Evolutionary conservation across 208 protist species (phyloP), one percentile per base, ranked within the genome.

Genomic region (Chromosphaera perkinsii): DNA sequence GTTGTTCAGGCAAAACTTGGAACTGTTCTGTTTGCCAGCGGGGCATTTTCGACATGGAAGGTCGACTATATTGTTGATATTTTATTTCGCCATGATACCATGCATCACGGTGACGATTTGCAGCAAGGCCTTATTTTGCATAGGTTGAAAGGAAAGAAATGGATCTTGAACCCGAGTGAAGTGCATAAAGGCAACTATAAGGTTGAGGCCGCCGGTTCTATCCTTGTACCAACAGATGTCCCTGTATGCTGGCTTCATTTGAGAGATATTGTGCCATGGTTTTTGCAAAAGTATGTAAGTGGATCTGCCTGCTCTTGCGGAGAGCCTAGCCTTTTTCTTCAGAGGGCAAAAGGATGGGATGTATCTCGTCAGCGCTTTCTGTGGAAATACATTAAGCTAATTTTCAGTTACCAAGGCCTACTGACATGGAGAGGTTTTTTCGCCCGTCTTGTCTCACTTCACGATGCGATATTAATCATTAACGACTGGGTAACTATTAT

Each of bases 181-280:
- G 33, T 20, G 27, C 61, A 67, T 24, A 27, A 20, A 20, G 45
- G 1, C 20, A 14, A 22, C 12, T 51, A 45, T 52, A 67, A 67
- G 45, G 61, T 67, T 26, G 61, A 54, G 26, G 26, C 17, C 12
- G 37, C 61, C 5, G n/a, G n/a, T n/a, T 32, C 24, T n/a, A 29
- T 67, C 32, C 3, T 36, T 40, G 45, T 67, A 29, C 45, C 48
- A 10, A 67, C 61, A 9, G 61, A 67, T 20, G 61, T 67, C 7
- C 61, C 61, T 26, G 35, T 67, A 1, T 56, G 45, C 43, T 67
- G 61, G 61, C 7, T 67, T n/a, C 61, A 67, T 26, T n/a, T n/a
- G n/a, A n/a, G n/a, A n/a, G n/a, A n/a, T n/a, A n/a, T n/a, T n/a
- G n/a, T n/a, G n/a, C n/a, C n/a, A n/a, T n/a, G n/a, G n/a, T n/a